Base-by-base conservation (phyloP, 768 basidiomycete species). In the Mycena amicta region DNA sequence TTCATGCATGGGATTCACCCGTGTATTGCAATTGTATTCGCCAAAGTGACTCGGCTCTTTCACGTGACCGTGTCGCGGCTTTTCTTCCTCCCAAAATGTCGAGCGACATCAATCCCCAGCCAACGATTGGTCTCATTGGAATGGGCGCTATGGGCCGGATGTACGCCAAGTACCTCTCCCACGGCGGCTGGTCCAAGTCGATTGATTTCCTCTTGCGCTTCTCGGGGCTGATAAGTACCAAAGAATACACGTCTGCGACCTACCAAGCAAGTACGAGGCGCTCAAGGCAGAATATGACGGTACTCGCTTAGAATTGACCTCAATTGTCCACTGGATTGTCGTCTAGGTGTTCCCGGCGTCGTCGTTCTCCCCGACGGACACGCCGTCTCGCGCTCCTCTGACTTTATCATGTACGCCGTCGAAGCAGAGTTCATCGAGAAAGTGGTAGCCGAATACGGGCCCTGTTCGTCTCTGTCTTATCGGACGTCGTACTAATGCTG, bases 121-220 rank as follows among this genome's bases (percentile, higher is more conserved):
- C 92, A 5, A 80, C 82, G 0, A 90, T 98, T 37, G 95, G 95
- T 2, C 77, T 97, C 52, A 97, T 97, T 60, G 95, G 96, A 2
- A 97, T 98, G 95, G 95, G 95, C 0, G 92, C 91, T 50, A 98
- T 98, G 96, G 96, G 96, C 2, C 79, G 77, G 68, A 93, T 98
- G 94, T 98, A 98, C 70, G 93, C 94, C 0, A 81, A 80, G 18
- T 70, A 77, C n/a, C 78, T 99, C 25, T 83, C 87, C 12, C 77
- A 79, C 5, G 94, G 88, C 11, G 95, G 96, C 2, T 94, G 93
- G 88, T 84, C 87, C 72, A 90, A 86, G 95, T 94, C 60, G 52
- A 68, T 61, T 23, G n/a, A 53, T 29, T 56, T 29, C 33, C 41
- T 23, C 50, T 37, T 50, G 55, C 26, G 56, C 25, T 33, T 52